Evolutionary conservation across 345 rosid genomes (phyloP), one percentile per base, ranked within the genome.

Genomic region (Viola odorata): DNA sequence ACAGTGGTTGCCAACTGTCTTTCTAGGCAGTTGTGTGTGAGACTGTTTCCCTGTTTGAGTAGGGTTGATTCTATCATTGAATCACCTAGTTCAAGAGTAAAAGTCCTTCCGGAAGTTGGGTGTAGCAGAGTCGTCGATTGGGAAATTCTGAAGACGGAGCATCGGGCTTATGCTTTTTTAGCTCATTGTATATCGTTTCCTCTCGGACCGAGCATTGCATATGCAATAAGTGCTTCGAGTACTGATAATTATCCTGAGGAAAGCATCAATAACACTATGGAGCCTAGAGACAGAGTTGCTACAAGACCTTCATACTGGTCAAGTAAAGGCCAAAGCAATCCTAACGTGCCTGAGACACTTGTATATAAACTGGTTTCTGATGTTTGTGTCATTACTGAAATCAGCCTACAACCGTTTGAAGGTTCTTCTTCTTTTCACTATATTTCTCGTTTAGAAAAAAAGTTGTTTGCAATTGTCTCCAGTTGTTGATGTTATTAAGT

Each of bases 211-310:
- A 86, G 94, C 73, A 81, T 86, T 47, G 57, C 39, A 41, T 82
- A 76, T 42, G 88, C 96, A 65, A 69, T 94, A 50, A 12, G 70
- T 50, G 99, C 99, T 54, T 94, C 99, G 48, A 90, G 95, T 77
- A 94, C 99, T 55, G 97, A 94, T 77, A 84, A 90, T 61, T 79
- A 66, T 77, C 97, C 92, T 0, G 82, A 64, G n/a, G 97, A 94
- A 75, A 78, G 95, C 63, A 80, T 94, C 55, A 55, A 60, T 41
- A 83, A 94, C 68, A 94, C 99, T 69, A 75, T 85, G 60, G 91
- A 75, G 17, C 80, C 65, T 45, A 68, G 79, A 41, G 88, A 80
- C 53, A 72, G 70, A 62, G 65, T 80, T 73, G 84, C 49, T 36
- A n/a, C 61, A 15, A 61, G 73, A 16, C 77, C 95, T 67, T 94